Base-by-base conservation (phyloP, 768 basidiomycete genomes). In the Dentipellis sp. region DNA sequence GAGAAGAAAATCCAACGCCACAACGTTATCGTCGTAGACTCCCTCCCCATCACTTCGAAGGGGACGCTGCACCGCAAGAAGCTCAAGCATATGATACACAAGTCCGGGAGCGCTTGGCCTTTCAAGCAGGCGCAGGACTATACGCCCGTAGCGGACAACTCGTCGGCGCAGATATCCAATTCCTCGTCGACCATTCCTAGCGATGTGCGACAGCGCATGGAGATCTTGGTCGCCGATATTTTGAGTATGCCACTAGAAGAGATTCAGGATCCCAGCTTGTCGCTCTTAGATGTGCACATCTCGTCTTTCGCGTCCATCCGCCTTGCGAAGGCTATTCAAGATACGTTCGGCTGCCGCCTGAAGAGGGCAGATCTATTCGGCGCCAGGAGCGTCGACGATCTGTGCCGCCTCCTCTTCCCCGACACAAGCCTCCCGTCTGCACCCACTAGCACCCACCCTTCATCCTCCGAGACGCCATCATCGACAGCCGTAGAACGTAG, bases 11-110 rank as follows among this genome's bases (percentile, higher is more conserved):
- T 50, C 16, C 48, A 35, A 11, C 17, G 48, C 7, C 22, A 50
- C 22, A 22, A 23, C 12, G 23, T 50, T 9, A 23, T 23, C 2
- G 17, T 50, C 17, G 48, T 50, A 17, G 48, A 50, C 9, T 22
- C 21, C 10, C 48, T 50, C 9, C 48, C 48, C 7, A 22, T 50
- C 17, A 50, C 48, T 17, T 16, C 17, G n/a, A 50, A 50, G 16
- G 34, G 17, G 23, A 23, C 48, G 48, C 10, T 50, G 10, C 21
- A 50, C 14, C n/a, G 48, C 9, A 50, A 50, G 21, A 22, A 23
- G 48, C 21, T 50, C 10, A 50, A 35, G 48, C 16, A 50, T 1
- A 50, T 63, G 23, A 58, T 50, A 10, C 34, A 45, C 19, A n/a
- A 45, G 19, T n/a, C 42, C 19, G 42, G 42, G 3, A 14, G 42